These are phyloP conservation scores for Ascochyta clinopodiicola DNA, from an alignment of 2,329 filamentous ascomycete genomes.

Conservation along the genomic window DNA sequence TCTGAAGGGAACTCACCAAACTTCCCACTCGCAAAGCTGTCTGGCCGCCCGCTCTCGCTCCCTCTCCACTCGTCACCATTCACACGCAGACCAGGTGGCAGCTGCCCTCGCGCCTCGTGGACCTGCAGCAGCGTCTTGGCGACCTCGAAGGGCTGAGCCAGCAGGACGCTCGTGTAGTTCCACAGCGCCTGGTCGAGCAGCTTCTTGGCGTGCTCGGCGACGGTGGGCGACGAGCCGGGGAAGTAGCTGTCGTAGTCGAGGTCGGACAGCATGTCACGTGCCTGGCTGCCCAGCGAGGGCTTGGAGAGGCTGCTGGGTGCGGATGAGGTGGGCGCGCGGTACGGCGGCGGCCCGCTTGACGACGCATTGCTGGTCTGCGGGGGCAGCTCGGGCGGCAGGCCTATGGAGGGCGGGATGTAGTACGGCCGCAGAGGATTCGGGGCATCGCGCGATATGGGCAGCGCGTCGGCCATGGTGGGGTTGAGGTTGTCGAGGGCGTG, in stretches of 20 bases:
- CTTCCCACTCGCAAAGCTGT: conserved; percentile 43
- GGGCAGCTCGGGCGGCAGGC: conserved; percentile 58
- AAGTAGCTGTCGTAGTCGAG: conserved; percentile 92
- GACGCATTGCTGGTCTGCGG: conserved; percentile 14
- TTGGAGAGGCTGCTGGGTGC: conserved; percentile 42
- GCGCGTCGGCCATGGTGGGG: conserved; percentile 24
- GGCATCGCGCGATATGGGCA: conserved; percentile 55
- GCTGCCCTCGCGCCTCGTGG: conserved; percentile 56
- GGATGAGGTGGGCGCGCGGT: conserved; percentile 18
- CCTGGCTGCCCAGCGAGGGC: conserved; percentile 65
- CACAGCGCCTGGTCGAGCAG: conserved; percentile 85
- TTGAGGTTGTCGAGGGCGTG: background rate
- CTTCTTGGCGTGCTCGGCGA: conserved; percentile 74
- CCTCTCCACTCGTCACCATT: conserved; percentile 24
- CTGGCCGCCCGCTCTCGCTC: conserved; percentile 34
- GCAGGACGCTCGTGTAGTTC: conserved; percentile 88
- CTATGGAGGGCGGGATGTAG: conserved; percentile 73
- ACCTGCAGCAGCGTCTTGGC: conserved; percentile 93
- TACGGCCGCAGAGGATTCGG: conserved; percentile 73
- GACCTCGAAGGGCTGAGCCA: conserved; percentile 96
- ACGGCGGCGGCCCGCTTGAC: conserved; percentile 40
- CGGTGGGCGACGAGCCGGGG: conserved; percentile 73
- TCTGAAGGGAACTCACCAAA: conserved; percentile 61
- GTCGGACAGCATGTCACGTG: conserved; percentile 86
- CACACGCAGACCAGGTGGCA: conserved; percentile 27